phyloP scores from a whole-genome alignment of 2,329 filamentous ascomycete species.

The Neofusicoccum sp. region DNA sequence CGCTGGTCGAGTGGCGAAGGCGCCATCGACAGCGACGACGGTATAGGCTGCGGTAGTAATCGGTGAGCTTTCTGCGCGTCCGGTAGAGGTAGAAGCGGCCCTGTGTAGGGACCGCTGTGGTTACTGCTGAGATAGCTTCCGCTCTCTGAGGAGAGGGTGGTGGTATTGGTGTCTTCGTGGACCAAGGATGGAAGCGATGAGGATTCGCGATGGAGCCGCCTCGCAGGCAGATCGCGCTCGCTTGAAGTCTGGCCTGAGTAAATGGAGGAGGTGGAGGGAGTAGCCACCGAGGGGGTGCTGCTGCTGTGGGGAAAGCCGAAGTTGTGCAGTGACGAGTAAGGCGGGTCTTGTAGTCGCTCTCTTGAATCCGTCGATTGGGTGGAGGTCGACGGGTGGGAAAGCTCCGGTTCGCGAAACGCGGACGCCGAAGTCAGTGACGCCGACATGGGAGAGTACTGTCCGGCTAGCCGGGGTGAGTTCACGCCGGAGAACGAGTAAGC shows the following conservation, averaged over 20 bases:
- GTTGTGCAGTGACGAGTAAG: not conserved
- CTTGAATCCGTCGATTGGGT: constrained; percentile 18
- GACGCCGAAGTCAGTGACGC: constrained; percentile 37
- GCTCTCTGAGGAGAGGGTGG: constrained; percentile 41
- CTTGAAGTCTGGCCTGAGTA: not conserved
- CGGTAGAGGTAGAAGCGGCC: constrained; percentile 27
- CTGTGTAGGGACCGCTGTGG: constrained; percentile 23
- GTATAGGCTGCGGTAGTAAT: constrained; percentile 39
- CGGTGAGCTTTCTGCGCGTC: constrained; percentile 39
- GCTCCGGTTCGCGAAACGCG: constrained; percentile 31
- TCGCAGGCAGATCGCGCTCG: constrained; percentile 32
- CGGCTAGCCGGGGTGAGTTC: constrained; percentile 36
- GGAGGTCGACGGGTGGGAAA: constrained; percentile 28
- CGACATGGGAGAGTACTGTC: constrained; percentile 39
- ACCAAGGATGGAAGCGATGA: constrained; percentile 36
- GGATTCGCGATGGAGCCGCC: constrained; percentile 35
- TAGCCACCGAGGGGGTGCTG: not conserved
- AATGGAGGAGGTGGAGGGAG: not conserved
- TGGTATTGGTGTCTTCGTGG: constrained; percentile 35
- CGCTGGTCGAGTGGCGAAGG: constrained; percentile 37
- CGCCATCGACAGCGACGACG: constrained; percentile 34
- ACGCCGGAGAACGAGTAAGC: constrained; percentile 33
- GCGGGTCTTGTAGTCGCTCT: constrained; percentile 7
- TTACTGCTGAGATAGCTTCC: constrained; percentile 24
- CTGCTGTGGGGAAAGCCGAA: not conserved